Percentiles rank a stretch among this genome's conserved stretches.
These are phyloP conservation scores for Parietaria judaica DNA, from an alignment of 306 rosid species.

Conservation along the genomic window DNA sequence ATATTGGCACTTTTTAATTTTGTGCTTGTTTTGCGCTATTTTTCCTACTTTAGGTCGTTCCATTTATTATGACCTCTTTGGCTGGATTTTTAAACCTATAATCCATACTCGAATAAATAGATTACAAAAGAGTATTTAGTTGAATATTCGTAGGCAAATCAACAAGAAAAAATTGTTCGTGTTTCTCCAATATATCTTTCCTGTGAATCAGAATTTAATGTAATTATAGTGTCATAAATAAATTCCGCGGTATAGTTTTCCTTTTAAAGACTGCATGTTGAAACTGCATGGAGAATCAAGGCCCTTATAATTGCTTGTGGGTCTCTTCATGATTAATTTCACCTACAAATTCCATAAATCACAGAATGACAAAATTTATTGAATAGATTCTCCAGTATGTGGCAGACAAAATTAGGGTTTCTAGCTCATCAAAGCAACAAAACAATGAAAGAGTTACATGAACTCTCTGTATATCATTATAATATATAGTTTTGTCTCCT, in stretches of 20 bases:
- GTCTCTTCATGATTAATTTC: conserved; percentile 32
- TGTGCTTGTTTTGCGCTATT: too few species aligned
- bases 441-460: background rate
- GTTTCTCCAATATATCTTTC: too few species aligned
- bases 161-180: too few species aligned
- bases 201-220: too few species aligned
- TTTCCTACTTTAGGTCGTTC: too few species aligned
- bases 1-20: too few species aligned
- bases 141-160: too few species aligned
- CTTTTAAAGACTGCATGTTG: conserved; percentile 17
- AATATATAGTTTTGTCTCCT: background rate
- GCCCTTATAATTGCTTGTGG: conserved; percentile 32
- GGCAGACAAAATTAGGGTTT: conserved; percentile 41
- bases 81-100: too few species aligned
- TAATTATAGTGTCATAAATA: background rate
- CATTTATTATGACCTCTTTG: too few species aligned
- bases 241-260: background rate
- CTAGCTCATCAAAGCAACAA: conserved; percentile 18
- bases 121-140: too few species aligned
- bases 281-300: conserved; percentile 30
- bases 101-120: too few species aligned
- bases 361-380: conserved; percentile 2
- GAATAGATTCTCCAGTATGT: conserved; percentile 8
- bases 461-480: background rate
- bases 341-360: conserved; percentile 26